Percentiles rank a stretch among this genome's conserved stretches.
phyloP scores from a whole-genome alignment of 441 rosid genomes.

The Raphanus hybrid region DNA sequence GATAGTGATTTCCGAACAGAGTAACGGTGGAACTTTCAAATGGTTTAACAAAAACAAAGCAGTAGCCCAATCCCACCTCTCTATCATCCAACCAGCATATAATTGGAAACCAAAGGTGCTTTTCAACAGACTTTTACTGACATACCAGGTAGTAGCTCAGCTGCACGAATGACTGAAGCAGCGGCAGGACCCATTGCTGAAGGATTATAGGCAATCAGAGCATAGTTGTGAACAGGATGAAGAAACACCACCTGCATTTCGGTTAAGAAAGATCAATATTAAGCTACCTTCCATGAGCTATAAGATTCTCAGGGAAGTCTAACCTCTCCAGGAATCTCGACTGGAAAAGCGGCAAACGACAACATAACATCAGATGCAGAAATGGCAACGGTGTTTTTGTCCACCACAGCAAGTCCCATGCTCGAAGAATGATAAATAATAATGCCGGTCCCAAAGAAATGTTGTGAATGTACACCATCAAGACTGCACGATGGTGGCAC shows the following conservation, averaged over 20 bases:
- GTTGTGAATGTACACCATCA: conserved; percentile 90
- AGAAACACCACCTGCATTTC: conserved; percentile 87
- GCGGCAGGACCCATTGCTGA: conserved; percentile 76
- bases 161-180: conserved; percentile 80
- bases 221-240: conserved; percentile 97
- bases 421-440: conserved; percentile 80
- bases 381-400: conserved; percentile 88
- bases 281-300: conserved; percentile 23
- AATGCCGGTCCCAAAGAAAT: conserved; percentile 91
- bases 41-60: background rate
- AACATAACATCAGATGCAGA: conserved; percentile 92
- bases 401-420: conserved; percentile 96
- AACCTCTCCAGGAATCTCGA: conserved; percentile 99
- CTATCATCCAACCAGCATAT: conserved; percentile 13
- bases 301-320: conserved; percentile 26
- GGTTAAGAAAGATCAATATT: conserved; percentile 39
- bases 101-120: conserved; percentile 11
- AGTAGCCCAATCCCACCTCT: background rate
- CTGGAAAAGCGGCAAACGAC: conserved; percentile 96
- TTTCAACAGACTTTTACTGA: conserved; percentile 17
- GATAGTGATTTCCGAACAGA: conserved; percentile 12
- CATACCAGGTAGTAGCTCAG: conserved; percentile 92
- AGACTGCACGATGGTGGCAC: conserved; percentile 95
- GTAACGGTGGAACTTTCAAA: conserved; percentile 22
- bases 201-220: conserved; percentile 92